These are phyloP conservation scores for Ascochyta fabae DNA, from an alignment of 2,329 filamentous ascomycete genomes.

Conservation along the genomic window DNA sequence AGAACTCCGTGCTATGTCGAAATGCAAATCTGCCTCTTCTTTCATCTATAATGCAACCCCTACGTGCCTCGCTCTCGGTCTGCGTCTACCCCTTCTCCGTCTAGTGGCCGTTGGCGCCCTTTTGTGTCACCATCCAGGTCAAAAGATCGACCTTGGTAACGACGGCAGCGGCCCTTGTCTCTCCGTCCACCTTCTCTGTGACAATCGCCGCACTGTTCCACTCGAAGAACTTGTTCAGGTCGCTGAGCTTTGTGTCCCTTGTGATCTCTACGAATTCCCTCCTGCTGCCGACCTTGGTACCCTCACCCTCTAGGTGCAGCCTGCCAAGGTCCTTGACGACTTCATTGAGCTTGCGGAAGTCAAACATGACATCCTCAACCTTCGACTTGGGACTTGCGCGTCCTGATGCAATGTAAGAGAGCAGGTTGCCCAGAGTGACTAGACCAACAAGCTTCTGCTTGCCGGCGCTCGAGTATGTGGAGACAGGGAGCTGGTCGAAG, in stretches of 20 bases:
- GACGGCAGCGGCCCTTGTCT: conserved; percentile 81
- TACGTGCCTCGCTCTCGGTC: neutral
- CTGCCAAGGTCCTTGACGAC: conserved; percentile 76
- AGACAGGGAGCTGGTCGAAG: conserved; percentile 95
- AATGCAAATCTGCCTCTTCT: neutral
- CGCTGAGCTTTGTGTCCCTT: conserved; percentile 80
- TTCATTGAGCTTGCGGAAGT: conserved; percentile 86
- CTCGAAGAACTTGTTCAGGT: conserved; percentile 91
- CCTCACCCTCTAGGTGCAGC: conserved; percentile 42
- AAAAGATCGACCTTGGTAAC: conserved; percentile 97
- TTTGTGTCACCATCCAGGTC: conserved; percentile 77
- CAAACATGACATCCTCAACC: conserved; percentile 93
- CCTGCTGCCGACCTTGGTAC: conserved; percentile 45
- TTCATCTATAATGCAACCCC: neutral
- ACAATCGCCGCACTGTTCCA: conserved; percentile 98
- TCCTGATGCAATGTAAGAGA: conserved; percentile 86
- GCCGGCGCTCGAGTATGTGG: conserved; percentile 61
- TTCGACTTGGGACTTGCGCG: conserved; percentile 75
- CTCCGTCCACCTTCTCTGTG: conserved; percentile 71
- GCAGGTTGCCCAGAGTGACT: conserved; percentile 91
- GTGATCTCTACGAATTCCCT: conserved; percentile 94
- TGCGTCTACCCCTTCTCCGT: neutral
- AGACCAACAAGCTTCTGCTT: conserved; percentile 82
- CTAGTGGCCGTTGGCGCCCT: conserved; percentile 16
- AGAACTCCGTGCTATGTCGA: conserved; percentile 15